Base-by-base conservation (phyloP, 805 yeast genomes). In the Wilhelminamyces savonicus region DNA sequence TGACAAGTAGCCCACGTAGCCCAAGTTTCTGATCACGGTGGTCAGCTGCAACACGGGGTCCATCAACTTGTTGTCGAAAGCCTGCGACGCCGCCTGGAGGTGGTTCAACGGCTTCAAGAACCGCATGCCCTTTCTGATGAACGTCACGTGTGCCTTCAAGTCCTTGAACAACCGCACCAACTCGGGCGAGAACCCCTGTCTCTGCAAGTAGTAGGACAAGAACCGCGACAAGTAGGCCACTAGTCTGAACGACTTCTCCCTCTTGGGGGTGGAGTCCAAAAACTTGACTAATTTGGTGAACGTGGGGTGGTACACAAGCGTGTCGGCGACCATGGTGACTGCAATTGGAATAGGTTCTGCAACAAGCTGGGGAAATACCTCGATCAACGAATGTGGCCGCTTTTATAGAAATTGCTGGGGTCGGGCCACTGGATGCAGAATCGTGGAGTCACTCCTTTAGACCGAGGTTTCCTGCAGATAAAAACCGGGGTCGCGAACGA, bases 151-250 rank as follows among this genome's bases (percentile, higher is more conserved):
- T 26, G 51, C 52, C 58, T 79, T 83, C 38, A 86, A 54, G 14
- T 69, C 62, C 42, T 69, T 71, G 52, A 76, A 69, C 35, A 71
- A 52, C 27, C 56, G 54, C 20, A 79, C 69, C 6, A 65, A 40
- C 30, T 66, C 69, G 32, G 52, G 52, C 17, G 74, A 46, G 48
- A 61, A 73, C 13, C 84, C 85, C 41, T 66, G 59, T 44, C 78
- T 71, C 26, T 66, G 65, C 29, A 74, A 65, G 50, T 77, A 75
- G 54, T 64, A 81, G 12, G 82, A 63, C 26, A 85, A 56, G 54
- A 88, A 82, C 36, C 94, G 68, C 9, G 85, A 72, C 41, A 83
- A 67, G 61, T 88, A 88, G 42, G 90, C 95, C 27, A 84, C 70
- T 31, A 82, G 59, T 43, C 96, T 78, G 48, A 83, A 67, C 10